Percentiles rank a stretch among this genome's conserved stretches.
phyloP scores from a whole-genome alignment of 192 early-diverging fungal genomes.

The Phlyctochytrium planicorne region DNA sequence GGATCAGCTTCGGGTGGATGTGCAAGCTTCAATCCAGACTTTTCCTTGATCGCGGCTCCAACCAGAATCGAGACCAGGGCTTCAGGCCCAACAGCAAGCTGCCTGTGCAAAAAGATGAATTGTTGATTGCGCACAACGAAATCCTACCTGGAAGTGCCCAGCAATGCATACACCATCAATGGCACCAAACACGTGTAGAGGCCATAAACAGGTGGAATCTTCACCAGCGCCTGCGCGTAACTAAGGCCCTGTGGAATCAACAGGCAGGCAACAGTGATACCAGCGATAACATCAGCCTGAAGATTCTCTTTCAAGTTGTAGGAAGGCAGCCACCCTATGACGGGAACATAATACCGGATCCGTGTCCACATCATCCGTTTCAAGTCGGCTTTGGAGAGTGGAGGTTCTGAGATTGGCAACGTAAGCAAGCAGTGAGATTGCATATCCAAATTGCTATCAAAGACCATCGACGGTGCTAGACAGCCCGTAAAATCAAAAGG shows the following conservation, averaged over 20 bases:
- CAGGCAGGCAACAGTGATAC: constrained; percentile 69
- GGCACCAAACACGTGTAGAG: constrained; percentile 87
- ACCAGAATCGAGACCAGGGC: constrained; percentile 86
- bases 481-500: too few relatives aligned
- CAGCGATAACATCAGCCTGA: constrained; percentile 76
- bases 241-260: constrained; percentile 65
- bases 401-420: constrained; percentile 4
- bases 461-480: too few relatives aligned
- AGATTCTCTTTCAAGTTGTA: constrained; percentile 66
- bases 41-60: constrained; percentile 62
- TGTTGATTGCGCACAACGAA: not conserved
- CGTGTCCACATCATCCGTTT: constrained; percentile 42
- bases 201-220: constrained; percentile 84
- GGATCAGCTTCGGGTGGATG: too few relatives aligned
- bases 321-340: constrained; percentile 87
- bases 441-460: too few relatives aligned
- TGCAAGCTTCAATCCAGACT: constrained; percentile 3
- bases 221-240: constrained; percentile 85
- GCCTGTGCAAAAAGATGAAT: constrained; percentile 41
- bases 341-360: constrained; percentile 90
- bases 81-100: constrained; percentile 94
- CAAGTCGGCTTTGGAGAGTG: not conserved
- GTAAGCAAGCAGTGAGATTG: too few relatives aligned
- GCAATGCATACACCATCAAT: constrained; percentile 78
- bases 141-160: constrained; percentile 84